Evolutionary conservation across 2,329 filamentous ascomycete genomes (phyloP).

Genomic region (Penicillium olsonii): DNA sequence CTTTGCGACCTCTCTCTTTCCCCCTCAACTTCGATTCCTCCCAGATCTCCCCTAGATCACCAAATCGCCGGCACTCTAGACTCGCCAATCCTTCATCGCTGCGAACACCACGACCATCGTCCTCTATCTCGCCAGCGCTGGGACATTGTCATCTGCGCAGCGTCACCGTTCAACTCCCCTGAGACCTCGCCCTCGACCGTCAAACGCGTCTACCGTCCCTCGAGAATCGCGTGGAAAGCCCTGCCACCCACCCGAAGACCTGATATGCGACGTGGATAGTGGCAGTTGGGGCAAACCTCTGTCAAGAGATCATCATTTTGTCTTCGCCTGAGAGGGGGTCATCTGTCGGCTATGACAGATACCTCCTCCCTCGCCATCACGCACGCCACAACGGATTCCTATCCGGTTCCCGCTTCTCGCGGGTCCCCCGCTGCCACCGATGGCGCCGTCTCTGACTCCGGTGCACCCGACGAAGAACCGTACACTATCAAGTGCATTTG

Average conservation of each 20-base stretch:
- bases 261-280: conserved; percentile 25
- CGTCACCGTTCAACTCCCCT: neutral
- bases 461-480: conserved; percentile 47
- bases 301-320: conserved; percentile 24
- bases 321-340: conserved; percentile 44
- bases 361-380: conserved; percentile 52
- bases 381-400: conserved; percentile 49
- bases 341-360: conserved; percentile 58
- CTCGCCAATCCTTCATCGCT: neutral
- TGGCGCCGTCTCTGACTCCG: conserved; percentile 44
- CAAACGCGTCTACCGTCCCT: conserved; percentile 17
- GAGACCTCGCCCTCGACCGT: conserved; percentile 2
- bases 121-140: neutral
- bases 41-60: neutral
- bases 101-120: neutral
- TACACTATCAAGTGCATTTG: conserved; percentile 99
- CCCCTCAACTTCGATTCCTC: neutral
- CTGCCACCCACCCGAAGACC: conserved; percentile 8
- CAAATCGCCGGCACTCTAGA: neutral
- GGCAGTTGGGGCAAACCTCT: conserved; percentile 19
- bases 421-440: conserved; percentile 45
- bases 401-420: conserved; percentile 48
- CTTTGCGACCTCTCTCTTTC: conserved; percentile 12
- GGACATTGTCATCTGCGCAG: neutral
- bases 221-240: conserved; percentile 11